Base-by-base conservation (phyloP, 345 rosid genomes). In the Linum trigynum region DNA sequence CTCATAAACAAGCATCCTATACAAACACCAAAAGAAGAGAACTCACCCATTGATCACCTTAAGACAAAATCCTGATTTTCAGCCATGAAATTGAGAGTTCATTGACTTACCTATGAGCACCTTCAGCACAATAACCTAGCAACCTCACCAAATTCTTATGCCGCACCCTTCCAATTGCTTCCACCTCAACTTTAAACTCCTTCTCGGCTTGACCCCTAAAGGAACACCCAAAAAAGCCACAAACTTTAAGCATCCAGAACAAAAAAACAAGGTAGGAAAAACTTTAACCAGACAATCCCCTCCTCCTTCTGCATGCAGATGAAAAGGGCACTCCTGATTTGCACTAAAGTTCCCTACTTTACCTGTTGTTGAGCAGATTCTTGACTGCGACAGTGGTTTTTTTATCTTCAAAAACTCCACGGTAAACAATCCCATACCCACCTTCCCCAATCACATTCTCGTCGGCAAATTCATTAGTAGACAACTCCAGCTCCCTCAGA, bases 101-200 rank as follows among this genome's bases (percentile, higher is more conserved):
- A 56, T 16, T 10, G 66, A 35, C 68, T 55, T 74, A 85, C 90
- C 98, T 92, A 69, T 89, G 94, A 77, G 90, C 96, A 77, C 97
- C 96, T 83, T 92, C 98, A 45, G 82, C 98, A 63, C 98, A 92
- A 78, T 92, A 92, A 75, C 98, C 98, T 56, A 88, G 86, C 75
- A 92, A 74, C 64, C 98, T 81, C 81, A 86, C 98, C 80, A 92
- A 84, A 77, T 92, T 92, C 85, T 92, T 92, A 63, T 92, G 98
- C 68, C 98, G 76, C 4, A 90, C 97, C 12, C 97, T 81, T 23
- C 98, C 98, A 23, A 92, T 92, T 14, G 98, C 97, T 79, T 92
- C 98, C 23, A 92, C 98, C 71, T 92, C 97, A 53, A 92, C 97
- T 76, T 86, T 92, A 45, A 92, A 92, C 72, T 92, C 98, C 86